phyloP scores from a whole-genome alignment of 75 land plant species.

The Azolla pinnata region DNA sequence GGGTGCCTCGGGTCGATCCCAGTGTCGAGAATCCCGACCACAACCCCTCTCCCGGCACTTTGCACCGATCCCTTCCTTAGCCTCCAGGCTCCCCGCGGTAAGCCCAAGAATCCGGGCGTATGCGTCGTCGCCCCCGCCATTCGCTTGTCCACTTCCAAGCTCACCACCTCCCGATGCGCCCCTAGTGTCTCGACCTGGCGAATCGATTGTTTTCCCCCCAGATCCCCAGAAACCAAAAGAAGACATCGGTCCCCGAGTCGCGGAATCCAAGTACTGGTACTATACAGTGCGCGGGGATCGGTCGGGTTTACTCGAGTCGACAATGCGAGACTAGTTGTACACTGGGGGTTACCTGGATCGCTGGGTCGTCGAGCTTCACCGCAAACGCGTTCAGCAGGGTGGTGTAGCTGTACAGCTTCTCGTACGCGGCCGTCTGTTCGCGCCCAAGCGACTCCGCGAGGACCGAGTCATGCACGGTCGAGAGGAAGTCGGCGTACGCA shows the following conservation, averaged over 20 bases:
- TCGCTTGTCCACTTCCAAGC: conserved; percentile 16
- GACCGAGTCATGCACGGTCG: conserved; percentile 11
- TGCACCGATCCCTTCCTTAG: conserved; percentile 21
- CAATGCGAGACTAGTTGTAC: not conserved
- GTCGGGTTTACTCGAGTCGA: not conserved
- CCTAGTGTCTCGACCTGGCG: conserved; percentile 34
- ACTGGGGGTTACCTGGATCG: conserved; percentile 1
- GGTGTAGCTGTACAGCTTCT: conserved; percentile 35
- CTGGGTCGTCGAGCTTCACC: conserved; percentile 15
- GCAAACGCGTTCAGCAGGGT: conserved; percentile 17
- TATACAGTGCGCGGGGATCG: not conserved
- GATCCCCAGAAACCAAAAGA: no score
- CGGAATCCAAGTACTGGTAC: no score
- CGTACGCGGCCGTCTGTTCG: conserved; percentile 17
- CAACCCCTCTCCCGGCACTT: conserved; percentile 23
- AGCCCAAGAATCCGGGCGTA: conserved; percentile 56
- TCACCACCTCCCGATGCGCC: conserved; percentile 9
- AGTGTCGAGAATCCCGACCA: conserved; percentile 31
- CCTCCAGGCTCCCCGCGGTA: conserved; percentile 45
- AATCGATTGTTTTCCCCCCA: not conserved
- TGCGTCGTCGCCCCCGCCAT: conserved; percentile 46
- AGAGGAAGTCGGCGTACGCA: conserved; percentile 7
- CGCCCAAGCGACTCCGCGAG: conserved; percentile 12
- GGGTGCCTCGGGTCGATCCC: conserved; percentile 28
- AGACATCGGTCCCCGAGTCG: no score